Evolutionary conservation across 352 stramenopile species (phyloP).

Genomic region (Globisporangium lucens): DNA sequence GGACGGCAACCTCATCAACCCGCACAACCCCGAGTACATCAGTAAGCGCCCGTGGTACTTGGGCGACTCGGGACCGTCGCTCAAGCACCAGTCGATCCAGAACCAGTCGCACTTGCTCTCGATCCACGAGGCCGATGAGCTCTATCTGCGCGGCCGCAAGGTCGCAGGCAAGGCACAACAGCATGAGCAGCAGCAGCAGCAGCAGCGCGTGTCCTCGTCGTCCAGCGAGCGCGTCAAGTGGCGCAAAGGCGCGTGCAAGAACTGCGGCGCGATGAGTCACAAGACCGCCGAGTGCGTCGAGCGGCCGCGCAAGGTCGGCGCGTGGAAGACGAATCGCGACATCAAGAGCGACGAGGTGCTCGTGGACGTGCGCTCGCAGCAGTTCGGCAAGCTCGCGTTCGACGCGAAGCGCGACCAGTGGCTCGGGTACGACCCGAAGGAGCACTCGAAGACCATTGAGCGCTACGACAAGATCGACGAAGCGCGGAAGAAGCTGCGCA

Average conservation of each 20-base stretch:
- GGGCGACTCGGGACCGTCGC: slow-evolving; percentile 89
- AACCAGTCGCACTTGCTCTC: slow-evolving; percentile 90
- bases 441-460: slow-evolving; percentile 74
- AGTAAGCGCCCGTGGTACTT: slow-evolving; percentile 99
- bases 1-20: slow-evolving; percentile 98
- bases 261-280: slow-evolving; percentile 93
- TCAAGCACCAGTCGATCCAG: slow-evolving; percentile 94
- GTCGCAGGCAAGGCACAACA: background rate
- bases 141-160: slow-evolving; percentile 59
- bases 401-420: slow-evolving; percentile 97
- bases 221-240: slow-evolving; percentile 52
- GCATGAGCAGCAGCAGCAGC: background rate
- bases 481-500: slow-evolving; percentile 71
- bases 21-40: slow-evolving; percentile 99
- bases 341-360: slow-evolving; percentile 83
- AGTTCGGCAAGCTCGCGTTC: slow-evolving; percentile 94
- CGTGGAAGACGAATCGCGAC: slow-evolving; percentile 92
- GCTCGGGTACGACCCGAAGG: slow-evolving; percentile 91
- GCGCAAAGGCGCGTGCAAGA: slow-evolving; percentile 92
- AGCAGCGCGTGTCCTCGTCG: background rate
- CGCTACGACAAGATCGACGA: slow-evolving; percentile 83
- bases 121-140: slow-evolving; percentile 86
- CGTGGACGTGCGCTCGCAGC: slow-evolving; percentile 83
- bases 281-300: slow-evolving; percentile 93
- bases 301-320: slow-evolving; percentile 87